phyloP scores from a whole-genome alignment of 371 early-diverging fungal species.

The Neoconidiobolus thromboides region DNA sequence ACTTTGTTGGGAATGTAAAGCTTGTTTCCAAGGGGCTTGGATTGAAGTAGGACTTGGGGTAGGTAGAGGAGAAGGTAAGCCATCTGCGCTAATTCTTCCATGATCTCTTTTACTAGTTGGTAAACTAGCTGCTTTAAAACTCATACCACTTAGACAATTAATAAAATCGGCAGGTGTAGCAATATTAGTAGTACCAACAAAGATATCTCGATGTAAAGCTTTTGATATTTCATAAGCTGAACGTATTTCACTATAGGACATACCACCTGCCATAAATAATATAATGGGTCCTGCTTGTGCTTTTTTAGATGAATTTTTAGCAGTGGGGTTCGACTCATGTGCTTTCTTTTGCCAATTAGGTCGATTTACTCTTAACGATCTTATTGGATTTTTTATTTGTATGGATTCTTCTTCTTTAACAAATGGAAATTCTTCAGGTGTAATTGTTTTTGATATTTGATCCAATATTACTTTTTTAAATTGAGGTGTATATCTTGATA shows the following conservation, averaged over 20 bases:
- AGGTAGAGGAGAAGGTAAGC: too few relatives aligned
- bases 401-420: neutral
- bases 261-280: constrained; percentile 81
- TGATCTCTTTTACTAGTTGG: too few relatives aligned
- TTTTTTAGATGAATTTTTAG: neutral
- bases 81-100: too few relatives aligned
- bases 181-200: constrained; percentile 36
- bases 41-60: too few relatives aligned
- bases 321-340: neutral
- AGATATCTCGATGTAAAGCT: constrained; percentile 48
- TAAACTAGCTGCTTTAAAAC: too few relatives aligned
- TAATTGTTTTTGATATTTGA: constrained; percentile 4
- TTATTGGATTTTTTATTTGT: neutral
- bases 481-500: constrained; percentile 48
- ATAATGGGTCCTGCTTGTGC: constrained; percentile 7
- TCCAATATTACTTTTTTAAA: constrained; percentile 22
- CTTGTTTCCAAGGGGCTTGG: too few relatives aligned
- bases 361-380: neutral
- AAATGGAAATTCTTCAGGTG: neutral
- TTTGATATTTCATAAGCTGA: constrained; percentile 60
- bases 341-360: neutral
- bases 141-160: neutral
- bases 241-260: constrained; percentile 82
- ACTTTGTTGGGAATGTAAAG: too few relatives aligned
- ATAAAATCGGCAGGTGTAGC: constrained; percentile 1